Evolutionary conservation across 2,329 filamentous ascomycete genomes (phyloP).

Genomic region (Rhynchosporium graminicola): DNA sequence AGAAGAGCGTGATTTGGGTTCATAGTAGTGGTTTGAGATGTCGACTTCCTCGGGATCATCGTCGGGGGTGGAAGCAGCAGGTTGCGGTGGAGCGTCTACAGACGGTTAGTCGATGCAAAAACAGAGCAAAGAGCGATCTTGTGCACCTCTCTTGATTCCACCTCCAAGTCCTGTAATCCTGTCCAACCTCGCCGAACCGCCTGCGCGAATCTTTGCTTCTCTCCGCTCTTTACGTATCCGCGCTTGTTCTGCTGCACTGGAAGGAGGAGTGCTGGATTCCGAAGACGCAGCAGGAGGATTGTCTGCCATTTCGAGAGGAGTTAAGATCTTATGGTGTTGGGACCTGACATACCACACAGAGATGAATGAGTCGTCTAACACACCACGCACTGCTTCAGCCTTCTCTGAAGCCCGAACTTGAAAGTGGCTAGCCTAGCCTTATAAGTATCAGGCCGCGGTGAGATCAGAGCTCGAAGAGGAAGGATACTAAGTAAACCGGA

Average conservation of each 20-base stretch:
- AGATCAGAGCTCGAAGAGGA: no score
- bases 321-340: no score
- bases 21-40: conserved; percentile 71
- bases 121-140: background rate
- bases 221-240: conserved; percentile 76
- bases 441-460: background rate
- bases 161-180: conserved; percentile 74
- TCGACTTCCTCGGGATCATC: conserved; percentile 76
- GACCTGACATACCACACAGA: no score
- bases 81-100: conserved; percentile 42
- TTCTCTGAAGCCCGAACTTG: no score
- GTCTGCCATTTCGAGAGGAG: conserved; percentile 34
- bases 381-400: background rate
- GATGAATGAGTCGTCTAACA: no score
- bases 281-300: conserved; percentile 30
- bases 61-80: conserved; percentile 37
- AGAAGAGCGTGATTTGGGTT: conserved; percentile 50
- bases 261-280: conserved; percentile 33
- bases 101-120: conserved; percentile 18
- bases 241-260: conserved; percentile 62
- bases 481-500: no score
- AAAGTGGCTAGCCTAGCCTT: background rate
- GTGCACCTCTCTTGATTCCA: conserved; percentile 49
- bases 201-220: conserved; percentile 75
- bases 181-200: conserved; percentile 68